phyloP scores from a whole-genome alignment of 768 basidiomycete genomes.

The Leccinum obscurum region DNA sequence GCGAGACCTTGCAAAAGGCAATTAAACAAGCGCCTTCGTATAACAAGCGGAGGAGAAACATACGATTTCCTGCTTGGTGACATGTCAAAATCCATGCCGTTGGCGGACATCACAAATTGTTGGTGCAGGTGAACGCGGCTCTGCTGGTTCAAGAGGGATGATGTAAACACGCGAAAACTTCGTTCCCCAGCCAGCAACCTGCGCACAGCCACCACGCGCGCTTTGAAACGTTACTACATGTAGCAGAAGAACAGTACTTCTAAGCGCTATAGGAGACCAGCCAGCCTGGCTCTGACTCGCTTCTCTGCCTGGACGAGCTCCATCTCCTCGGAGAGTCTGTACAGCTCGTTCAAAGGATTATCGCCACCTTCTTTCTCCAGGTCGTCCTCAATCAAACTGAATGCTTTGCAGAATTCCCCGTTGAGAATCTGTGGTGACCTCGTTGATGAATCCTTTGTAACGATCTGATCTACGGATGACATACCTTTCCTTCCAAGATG shows the following conservation, averaged over 20 bases:
- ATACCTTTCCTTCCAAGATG: constrained; percentile 56
- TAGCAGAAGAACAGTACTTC: neutral
- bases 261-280: constrained; percentile 34
- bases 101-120: constrained; percentile 43
- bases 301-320: constrained; percentile 62
- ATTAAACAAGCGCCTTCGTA: constrained; percentile 4
- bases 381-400: constrained; percentile 54
- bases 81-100: constrained; percentile 63
- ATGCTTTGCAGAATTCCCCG: constrained; percentile 56
- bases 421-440: constrained; percentile 46
- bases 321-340: constrained; percentile 48
- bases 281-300: constrained; percentile 51
- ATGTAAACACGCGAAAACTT: constrained; percentile 38
- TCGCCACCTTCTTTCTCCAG: constrained; percentile 53
- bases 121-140: constrained; percentile 1
- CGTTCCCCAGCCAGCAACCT: constrained; percentile 16
- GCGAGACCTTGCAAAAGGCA: constrained; percentile 49
- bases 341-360: constrained; percentile 58
- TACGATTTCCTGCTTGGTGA: constrained; percentile 64
- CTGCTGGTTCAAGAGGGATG: constrained; percentile 13
- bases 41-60: constrained; percentile 29
- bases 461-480: constrained; percentile 2
- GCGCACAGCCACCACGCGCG: constrained; percentile 26
- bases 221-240: neutral
- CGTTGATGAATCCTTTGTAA: neutral